Evolutionary conservation across 2,329 filamentous ascomycete genomes (phyloP).

Genomic region (Colletotrichum salicis): DNA sequence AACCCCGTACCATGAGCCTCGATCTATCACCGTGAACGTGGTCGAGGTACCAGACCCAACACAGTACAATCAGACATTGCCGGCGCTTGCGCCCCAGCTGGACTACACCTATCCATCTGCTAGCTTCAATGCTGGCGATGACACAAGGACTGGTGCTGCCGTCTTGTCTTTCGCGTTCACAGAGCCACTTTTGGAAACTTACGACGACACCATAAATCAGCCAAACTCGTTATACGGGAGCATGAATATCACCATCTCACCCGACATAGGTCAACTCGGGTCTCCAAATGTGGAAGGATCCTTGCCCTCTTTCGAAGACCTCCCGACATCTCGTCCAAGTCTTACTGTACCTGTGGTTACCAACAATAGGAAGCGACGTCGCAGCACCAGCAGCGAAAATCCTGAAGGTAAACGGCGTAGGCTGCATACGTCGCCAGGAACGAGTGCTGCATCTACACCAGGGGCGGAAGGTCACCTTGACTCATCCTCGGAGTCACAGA

Average conservation of each 20-base stretch:
- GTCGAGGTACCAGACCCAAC: background rate
- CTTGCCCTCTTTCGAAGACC: background rate
- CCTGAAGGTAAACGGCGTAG: background rate
- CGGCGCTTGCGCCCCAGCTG: background rate
- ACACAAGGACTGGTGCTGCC: no score
- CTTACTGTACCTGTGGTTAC: background rate
- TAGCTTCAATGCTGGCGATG: no score
- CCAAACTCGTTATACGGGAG: background rate
- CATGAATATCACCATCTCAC: background rate
- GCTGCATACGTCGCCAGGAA: background rate
- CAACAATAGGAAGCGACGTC: background rate
- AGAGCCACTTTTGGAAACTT: background rate
- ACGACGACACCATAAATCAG: background rate
- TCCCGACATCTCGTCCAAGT: background rate
- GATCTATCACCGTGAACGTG: background rate
- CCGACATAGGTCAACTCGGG: background rate
- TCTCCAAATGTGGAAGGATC: background rate
- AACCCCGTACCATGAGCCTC: background rate
- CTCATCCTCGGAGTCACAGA: background rate
- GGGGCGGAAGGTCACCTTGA: background rate
- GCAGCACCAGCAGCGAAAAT: background rate
- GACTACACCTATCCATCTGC: background rate
- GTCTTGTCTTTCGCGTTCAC: background rate
- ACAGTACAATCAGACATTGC: background rate
- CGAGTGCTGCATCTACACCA: background rate